Percentiles rank a stretch among this genome's conserved stretches.
phyloP scores from a whole-genome alignment of 2,329 filamentous ascomycete genomes.

The Xenoacremonium recifei region DNA sequence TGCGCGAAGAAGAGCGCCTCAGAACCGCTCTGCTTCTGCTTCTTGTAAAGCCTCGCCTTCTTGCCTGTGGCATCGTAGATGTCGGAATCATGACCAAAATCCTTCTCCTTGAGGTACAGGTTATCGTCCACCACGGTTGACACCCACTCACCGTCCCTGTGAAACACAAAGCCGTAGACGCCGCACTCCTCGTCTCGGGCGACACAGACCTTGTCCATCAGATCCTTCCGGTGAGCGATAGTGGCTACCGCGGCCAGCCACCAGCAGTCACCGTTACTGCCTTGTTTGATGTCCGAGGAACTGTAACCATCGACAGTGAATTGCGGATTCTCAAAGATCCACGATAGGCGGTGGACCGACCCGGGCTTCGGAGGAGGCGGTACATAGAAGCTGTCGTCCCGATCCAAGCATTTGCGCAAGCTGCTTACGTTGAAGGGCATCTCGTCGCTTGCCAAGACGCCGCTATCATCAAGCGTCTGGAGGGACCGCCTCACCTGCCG shows the following conservation, averaged over 20 bases:
- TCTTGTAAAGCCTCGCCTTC: slow-evolving; percentile 60
- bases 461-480: slow-evolving; percentile 10
- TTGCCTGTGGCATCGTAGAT: slow-evolving; percentile 41
- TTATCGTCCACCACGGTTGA: slow-evolving; percentile 73
- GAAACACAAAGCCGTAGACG: slow-evolving; percentile 73
- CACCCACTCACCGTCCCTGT: slow-evolving; percentile 69
- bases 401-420: slow-evolving; percentile 11
- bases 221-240: slow-evolving; percentile 61
- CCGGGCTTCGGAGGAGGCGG: slow-evolving; percentile 24
- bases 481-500: slow-evolving; percentile 14
- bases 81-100: slow-evolving; percentile 41
- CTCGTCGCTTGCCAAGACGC: slow-evolving; percentile 12
- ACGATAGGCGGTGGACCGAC: slow-evolving; percentile 43
- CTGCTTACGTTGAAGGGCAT: slow-evolving; percentile 12
- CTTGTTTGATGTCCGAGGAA: slow-evolving; percentile 42
- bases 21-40: slow-evolving; percentile 64
- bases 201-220: slow-evolving; percentile 68
- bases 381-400: slow-evolving; percentile 3
- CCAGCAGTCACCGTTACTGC: slow-evolving; percentile 67
- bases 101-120: slow-evolving; percentile 27
- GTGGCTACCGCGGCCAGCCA: slow-evolving; percentile 69
- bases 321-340: slow-evolving; percentile 41
- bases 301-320: slow-evolving; percentile 41
- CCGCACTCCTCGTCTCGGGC: slow-evolving; percentile 65
- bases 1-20: slow-evolving; percentile 68